A percentile compares a stretch with the other conserved stretches of the same genome.
Conservation (phyloP, 2,329 filamentous ascomycete genomes). For the Penicillium freii region DNA sequence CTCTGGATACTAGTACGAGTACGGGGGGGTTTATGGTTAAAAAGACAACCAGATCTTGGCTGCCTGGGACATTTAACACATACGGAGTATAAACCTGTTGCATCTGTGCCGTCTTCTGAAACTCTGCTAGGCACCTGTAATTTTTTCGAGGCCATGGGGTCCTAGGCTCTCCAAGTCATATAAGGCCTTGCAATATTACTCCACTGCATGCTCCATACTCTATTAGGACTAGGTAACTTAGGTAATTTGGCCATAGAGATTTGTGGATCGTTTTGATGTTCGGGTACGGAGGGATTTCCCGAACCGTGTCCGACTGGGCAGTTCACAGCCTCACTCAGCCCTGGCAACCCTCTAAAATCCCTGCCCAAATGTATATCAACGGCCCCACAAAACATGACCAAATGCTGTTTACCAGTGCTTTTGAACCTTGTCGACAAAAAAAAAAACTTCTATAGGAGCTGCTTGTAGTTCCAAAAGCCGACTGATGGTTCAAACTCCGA, state of each 20-base stretch:
- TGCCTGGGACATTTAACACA: not conserved
- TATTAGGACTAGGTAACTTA: not conserved
- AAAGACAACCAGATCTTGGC: not conserved
- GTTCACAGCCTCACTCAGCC: constrained; percentile 2
- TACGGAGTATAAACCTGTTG: not conserved
- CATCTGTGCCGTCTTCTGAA: too few relatives aligned
- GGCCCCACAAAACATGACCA: not conserved
- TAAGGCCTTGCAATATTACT: too few relatives aligned
- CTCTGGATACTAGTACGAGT: not conserved
- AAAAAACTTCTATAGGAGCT: not conserved
- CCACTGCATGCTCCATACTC: not conserved
- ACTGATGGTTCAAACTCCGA: not conserved
- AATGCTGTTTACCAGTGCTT: too few relatives aligned
- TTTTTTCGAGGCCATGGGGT: not conserved
- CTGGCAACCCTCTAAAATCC: not conserved
- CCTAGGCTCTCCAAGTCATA: not conserved
- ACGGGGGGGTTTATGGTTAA: not conserved
- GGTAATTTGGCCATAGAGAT: too few relatives aligned
- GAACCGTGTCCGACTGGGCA: not conserved
- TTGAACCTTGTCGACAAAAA: not conserved
- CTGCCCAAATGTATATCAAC: not conserved
- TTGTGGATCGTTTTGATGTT: not conserved
- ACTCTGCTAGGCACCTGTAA: not conserved
- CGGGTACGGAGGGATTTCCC: not conserved
- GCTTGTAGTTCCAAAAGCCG: too few relatives aligned